Evolutionary conservation across 2,329 filamentous ascomycete genomes (phyloP).

Genomic region (Pseudogymnoascus sp.): DNA sequence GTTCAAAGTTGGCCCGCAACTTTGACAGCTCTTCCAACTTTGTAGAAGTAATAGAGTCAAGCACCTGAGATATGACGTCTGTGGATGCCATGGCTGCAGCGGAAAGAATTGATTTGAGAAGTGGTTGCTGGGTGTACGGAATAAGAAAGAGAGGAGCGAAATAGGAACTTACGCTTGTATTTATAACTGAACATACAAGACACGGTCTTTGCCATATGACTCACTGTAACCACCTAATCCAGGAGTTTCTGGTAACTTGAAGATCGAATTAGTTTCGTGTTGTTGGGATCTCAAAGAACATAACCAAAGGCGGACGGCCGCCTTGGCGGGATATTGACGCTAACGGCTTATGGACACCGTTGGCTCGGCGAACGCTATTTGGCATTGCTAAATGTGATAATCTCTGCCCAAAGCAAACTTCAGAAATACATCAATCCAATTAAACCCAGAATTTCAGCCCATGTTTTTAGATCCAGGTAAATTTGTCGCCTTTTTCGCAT

Average conservation of each 20-base stretch:
- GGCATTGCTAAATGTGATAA: background rate
- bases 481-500: background rate
- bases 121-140: background rate
- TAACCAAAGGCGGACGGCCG: background rate
- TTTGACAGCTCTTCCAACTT: conserved; percentile 50
- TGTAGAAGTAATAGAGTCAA: conserved; percentile 47
- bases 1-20: conserved; percentile 42
- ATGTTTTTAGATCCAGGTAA: background rate
- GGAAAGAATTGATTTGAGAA: background rate
- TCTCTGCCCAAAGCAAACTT: background rate
- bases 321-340: background rate
- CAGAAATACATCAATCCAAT: background rate
- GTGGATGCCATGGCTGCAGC: conserved; percentile 29
- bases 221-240: background rate
- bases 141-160: background rate
- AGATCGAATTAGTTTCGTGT: background rate
- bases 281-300: background rate
- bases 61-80: conserved; percentile 42
- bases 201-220: background rate
- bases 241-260: background rate
- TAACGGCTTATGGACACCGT: background rate
- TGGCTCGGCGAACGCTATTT: background rate
- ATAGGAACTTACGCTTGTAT: background rate
- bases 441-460: background rate
- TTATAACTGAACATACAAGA: background rate